These are phyloP conservation scores for Ceratocystis colombiana DNA, from an alignment of 2,329 filamentous ascomycete species.

Conservation along the genomic window DNA sequence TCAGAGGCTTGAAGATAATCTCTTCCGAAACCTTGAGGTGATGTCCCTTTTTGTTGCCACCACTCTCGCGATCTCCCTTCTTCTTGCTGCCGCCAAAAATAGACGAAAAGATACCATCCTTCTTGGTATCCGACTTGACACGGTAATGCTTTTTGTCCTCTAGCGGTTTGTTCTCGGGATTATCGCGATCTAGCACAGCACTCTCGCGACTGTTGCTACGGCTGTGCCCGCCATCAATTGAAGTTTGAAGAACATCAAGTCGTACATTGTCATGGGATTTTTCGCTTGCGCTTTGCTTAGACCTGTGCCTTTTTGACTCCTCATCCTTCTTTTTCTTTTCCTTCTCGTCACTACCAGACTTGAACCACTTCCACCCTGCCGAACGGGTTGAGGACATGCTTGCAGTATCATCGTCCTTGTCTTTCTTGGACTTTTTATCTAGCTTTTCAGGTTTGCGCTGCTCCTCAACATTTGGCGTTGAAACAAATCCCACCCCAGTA, in stretches of 20 bases:
- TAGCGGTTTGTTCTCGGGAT: slow-evolving; percentile 58
- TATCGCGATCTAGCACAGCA: slow-evolving; percentile 70
- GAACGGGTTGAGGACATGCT: slow-evolving; percentile 58
- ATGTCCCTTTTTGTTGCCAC: slow-evolving; percentile 55
- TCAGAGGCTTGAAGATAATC: slow-evolving; percentile 57
- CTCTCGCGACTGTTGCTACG: slow-evolving; percentile 65
- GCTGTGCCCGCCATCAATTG: slow-evolving; percentile 55
- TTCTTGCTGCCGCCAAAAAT: slow-evolving; percentile 87
- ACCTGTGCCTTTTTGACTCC: slow-evolving; percentile 57
- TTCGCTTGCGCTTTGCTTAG: slow-evolving; percentile 46
- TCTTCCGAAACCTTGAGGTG: slow-evolving; percentile 73
- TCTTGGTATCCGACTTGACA: slow-evolving; percentile 69
- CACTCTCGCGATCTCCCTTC: slow-evolving; percentile 65
- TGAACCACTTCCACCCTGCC: slow-evolving; percentile 69
- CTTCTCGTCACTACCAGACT: slow-evolving; percentile 60
- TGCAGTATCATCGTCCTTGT: slow-evolving; percentile 54
- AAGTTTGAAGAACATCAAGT: slow-evolving; percentile 76
- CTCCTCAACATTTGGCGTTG: slow-evolving; percentile 57
- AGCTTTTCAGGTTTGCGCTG: slow-evolving; percentile 57
- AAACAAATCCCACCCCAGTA: slow-evolving; percentile 54
- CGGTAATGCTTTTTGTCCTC: slow-evolving; percentile 79
- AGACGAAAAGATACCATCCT: slow-evolving; percentile 87
- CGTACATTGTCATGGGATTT: slow-evolving; percentile 61
- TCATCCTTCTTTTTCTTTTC: slow-evolving; percentile 58
- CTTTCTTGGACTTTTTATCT: slow-evolving; percentile 68